phyloP scores from a whole-genome alignment of 208 protist genomes.

The Trypanosoma theileri region DNA sequence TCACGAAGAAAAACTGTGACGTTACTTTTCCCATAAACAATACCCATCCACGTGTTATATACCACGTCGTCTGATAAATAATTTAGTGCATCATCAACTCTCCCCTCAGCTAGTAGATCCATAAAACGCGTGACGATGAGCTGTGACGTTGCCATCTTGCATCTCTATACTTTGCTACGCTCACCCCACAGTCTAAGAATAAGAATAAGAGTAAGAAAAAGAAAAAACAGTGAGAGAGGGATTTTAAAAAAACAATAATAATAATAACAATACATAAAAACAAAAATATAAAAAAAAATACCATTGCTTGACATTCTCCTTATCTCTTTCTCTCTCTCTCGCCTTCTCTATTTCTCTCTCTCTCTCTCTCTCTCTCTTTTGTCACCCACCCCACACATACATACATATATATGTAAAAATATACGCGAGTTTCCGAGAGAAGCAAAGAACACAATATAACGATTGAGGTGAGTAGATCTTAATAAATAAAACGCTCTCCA shows the following conservation, averaged over 20 bases:
- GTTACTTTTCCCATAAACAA: conserved; percentile 74
- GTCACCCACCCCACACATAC: background rate
- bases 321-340: background rate
- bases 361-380: background rate
- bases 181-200: background rate
- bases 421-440: no score
- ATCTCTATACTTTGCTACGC: background rate
- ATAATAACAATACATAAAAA: background rate
- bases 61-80: conserved; percentile 76
- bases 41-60: conserved; percentile 78
- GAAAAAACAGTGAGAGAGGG: background rate
- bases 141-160: conserved; percentile 50
- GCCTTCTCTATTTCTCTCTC: background rate
- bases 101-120: conserved; percentile 52
- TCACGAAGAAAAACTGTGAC: conserved; percentile 76
- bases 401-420: background rate
- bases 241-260: background rate
- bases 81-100: conserved; percentile 52
- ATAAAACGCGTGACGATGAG: conserved; percentile 62
- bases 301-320: background rate
- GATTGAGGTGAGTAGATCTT: no score
- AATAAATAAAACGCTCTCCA: background rate
- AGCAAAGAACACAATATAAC: no score
- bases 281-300: background rate
- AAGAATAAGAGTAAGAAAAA: no score